Conservation (phyloP, 2,329 filamentous ascomycete genomes). For the Aspergillus sclerotialis region DNA sequence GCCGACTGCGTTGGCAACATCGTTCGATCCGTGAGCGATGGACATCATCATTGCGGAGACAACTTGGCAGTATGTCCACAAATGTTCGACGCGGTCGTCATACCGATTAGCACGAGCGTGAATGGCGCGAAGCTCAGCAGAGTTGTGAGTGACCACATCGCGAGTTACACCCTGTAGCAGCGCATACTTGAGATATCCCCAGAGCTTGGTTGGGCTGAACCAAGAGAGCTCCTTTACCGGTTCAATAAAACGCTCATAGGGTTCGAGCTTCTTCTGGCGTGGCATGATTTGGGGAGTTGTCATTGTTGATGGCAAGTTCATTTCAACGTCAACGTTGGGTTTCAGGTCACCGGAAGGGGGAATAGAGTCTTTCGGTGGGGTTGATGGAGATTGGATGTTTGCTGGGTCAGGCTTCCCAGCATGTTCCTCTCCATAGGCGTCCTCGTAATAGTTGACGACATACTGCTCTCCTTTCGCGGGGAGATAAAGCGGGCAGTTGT, state of each 20-base stretch:
- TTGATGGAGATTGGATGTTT: conserved; percentile 3
- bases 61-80: conserved; percentile 42
- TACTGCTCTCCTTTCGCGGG: conserved; percentile 29
- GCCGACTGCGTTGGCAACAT: conserved; percentile 38
- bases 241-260: conserved; percentile 19
- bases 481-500: conserved; percentile 34
- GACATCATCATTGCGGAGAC: conserved; percentile 37
- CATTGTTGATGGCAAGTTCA: conserved; percentile 9
- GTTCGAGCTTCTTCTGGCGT: conserved; percentile 11
- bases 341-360: conserved; percentile 5
- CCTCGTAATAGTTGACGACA: conserved; percentile 37
- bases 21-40: conserved; percentile 40
- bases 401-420: conserved; percentile 11
- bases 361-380: conserved; percentile 2
- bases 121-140: conserved; percentile 29
- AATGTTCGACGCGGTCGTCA: conserved; percentile 42
- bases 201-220: conserved; percentile 17
- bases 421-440: conserved; percentile 18
- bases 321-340: conserved; percentile 9
- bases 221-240: conserved; percentile 11
- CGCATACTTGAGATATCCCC: conserved; percentile 36
- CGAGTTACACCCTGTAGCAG: conserved; percentile 40
- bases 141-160: conserved; percentile 36
- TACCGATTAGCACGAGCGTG: conserved; percentile 38
- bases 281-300: conserved; percentile 14